Evolutionary conservation across 2,329 filamentous ascomycete genomes (phyloP).

Genomic region (Fonsecaea pedrosoi): DNA sequence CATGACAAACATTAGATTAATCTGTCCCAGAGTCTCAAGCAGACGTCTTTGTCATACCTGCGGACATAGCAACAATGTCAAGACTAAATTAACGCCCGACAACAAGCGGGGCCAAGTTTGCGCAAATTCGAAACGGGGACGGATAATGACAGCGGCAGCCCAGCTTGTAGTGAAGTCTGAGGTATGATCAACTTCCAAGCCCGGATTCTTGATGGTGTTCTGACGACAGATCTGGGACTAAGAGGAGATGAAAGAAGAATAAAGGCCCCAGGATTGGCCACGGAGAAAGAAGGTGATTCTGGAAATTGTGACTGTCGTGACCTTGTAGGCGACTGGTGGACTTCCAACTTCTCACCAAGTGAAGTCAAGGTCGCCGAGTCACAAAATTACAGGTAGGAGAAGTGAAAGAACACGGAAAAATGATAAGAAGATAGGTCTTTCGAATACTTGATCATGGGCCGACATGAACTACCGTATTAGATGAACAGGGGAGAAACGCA

Average conservation of each 20-base stretch:
- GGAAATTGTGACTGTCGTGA: background rate
- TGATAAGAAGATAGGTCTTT: background rate
- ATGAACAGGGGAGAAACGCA: background rate
- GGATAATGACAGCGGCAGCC: background rate
- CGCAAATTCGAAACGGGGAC: background rate
- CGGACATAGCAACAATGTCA: slow-evolving; percentile 13
- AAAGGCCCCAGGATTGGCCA: background rate
- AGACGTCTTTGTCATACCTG: slow-evolving; percentile 1
- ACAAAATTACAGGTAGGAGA: background rate
- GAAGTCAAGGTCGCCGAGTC: background rate
- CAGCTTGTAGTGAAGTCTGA: background rate
- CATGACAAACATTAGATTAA: background rate
- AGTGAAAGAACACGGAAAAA: slow-evolving; percentile 6
- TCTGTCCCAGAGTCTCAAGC: background rate
- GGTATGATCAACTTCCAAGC: background rate
- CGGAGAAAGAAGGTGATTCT: background rate
- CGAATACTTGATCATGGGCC: background rate
- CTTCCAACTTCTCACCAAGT: background rate
- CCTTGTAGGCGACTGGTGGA: background rate
- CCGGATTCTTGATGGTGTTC: background rate
- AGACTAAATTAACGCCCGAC: background rate
- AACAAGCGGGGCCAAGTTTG: background rate
- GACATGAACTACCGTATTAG: background rate
- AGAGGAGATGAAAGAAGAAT: background rate
- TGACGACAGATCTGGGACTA: no score